These are phyloP conservation scores for Skeletonema marinoi DNA, from an alignment of 108 stramenopile genomes.

Conservation along the genomic window DNA sequence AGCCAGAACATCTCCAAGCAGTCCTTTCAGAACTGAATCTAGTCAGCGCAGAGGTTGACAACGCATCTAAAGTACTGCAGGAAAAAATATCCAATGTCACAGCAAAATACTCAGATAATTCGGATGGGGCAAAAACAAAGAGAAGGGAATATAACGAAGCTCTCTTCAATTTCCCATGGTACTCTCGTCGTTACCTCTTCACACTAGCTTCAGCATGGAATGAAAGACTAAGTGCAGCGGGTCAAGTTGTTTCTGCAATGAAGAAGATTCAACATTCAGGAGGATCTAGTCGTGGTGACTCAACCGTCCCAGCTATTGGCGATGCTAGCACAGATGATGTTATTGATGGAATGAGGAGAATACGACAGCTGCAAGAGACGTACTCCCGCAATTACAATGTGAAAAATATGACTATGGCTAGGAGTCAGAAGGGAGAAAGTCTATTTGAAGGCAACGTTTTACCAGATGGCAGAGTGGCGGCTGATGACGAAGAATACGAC, in stretches of 20 bases:
- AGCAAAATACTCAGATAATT: constrained; percentile 48
- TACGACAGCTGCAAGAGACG: constrained; percentile 76
- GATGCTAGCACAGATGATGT: constrained; percentile 79
- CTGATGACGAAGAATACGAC: constrained; percentile 83
- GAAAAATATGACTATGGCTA: constrained; percentile 68
- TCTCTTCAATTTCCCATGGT: constrained; percentile 59
- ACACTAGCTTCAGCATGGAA: constrained; percentile 89
- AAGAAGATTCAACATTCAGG: constrained; percentile 68
- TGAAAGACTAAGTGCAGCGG: constrained; percentile 82
- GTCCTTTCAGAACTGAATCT: constrained; percentile 79
- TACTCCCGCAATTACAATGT: constrained; percentile 77
- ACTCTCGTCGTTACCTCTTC: constrained; percentile 77
- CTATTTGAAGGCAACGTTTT: constrained; percentile 45
- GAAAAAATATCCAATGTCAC: constrained; percentile 87
- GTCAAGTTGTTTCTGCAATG: constrained; percentile 87
- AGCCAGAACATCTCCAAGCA: constrained; percentile 82
- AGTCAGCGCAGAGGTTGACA: constrained; percentile 80
- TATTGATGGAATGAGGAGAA: constrained; percentile 75
- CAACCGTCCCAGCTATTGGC: constrained; percentile 53
- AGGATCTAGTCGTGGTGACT: constrained; percentile 50
- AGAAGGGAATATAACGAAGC: constrained; percentile 30
- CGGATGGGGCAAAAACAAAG: constrained; percentile 7
- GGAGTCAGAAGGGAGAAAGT: constrained; percentile 43
- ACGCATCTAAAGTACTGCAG: constrained; percentile 80
- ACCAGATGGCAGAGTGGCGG: constrained; percentile 33